phyloP scores from a whole-genome alignment of 2,329 filamentous ascomycete species.

The Hirsutella thompsonii region DNA sequence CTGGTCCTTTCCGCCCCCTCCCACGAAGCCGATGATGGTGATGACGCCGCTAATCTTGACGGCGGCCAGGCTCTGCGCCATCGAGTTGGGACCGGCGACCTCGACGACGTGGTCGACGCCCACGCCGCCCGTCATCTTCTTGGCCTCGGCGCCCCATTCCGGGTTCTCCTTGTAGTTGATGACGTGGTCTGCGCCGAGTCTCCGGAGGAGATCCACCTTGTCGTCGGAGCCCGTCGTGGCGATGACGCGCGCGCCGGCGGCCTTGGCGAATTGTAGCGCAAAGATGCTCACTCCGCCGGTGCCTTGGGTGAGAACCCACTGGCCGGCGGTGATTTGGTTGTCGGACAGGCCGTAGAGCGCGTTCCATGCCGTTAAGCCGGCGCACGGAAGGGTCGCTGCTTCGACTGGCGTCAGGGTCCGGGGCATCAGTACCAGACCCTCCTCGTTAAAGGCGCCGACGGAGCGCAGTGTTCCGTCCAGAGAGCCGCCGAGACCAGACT shows the following conservation, averaged over 20 bases:
- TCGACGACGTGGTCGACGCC: conserved; percentile 36
- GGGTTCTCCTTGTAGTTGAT: conserved; percentile 34
- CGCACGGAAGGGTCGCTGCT: conserved; percentile 45
- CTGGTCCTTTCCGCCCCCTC: conserved; percentile 12
- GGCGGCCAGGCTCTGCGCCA: conserved; percentile 30
- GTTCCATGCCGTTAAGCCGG: conserved; percentile 54
- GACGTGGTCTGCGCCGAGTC: conserved; percentile 35
- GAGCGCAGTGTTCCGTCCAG: conserved; percentile 56
- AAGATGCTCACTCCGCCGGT: conserved; percentile 58
- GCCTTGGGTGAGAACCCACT: conserved; percentile 54
- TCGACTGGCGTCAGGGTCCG: conserved; percentile 37
- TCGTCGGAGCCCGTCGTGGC: conserved; percentile 32
- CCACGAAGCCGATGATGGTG: conserved; percentile 24
- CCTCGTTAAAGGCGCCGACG: conserved; percentile 55
- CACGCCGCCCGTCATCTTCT: conserved; percentile 25
- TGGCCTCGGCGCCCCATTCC: conserved; percentile 32
- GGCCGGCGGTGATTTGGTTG: conserved; percentile 34
- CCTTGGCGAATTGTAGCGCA: conserved; percentile 44
- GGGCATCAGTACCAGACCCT: conserved; percentile 52
- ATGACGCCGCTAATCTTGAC: conserved; percentile 34
- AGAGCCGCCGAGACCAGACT: conserved; percentile 53
- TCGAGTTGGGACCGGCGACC: conserved; percentile 29
- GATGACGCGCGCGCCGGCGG: conserved; percentile 33
- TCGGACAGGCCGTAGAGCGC: conserved; percentile 44
- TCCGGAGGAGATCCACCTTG: conserved; percentile 29